phyloP scores from a whole-genome alignment of 306 rosid species.

The Lablab purpureus region DNA sequence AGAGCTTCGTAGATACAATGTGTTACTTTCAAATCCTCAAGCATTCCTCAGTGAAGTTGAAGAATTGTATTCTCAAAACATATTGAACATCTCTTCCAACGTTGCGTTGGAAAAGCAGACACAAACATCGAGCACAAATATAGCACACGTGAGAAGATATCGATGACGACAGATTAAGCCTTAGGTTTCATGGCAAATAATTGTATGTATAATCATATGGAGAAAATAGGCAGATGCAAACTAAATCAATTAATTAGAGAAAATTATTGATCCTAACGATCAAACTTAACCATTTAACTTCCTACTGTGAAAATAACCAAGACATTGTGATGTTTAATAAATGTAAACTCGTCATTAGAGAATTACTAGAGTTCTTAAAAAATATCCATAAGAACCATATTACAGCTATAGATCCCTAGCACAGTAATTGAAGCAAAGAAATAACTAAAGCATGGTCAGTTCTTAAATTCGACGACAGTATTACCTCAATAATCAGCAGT shows the following conservation, averaged over 20 bases:
- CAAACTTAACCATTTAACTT: conserved; percentile 31
- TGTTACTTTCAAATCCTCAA: conserved; percentile 26
- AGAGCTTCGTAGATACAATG: too few relatives aligned
- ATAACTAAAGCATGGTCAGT: conserved; percentile 46
- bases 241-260: background rate
- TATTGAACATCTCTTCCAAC: conserved; percentile 36
- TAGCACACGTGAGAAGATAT: conserved; percentile 17
- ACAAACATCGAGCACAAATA: conserved; percentile 17
- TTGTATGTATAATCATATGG: background rate
- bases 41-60: conserved; percentile 3
- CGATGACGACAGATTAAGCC: conserved; percentile 2
- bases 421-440: conserved; percentile 44
- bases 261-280: conserved; percentile 1
- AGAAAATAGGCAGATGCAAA: background rate
- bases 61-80: conserved; percentile 4
- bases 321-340: conserved; percentile 37
- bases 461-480: conserved; percentile 57
- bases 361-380: conserved; percentile 35
- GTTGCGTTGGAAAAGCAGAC: conserved; percentile 19
- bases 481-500: conserved; percentile 72
- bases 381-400: conserved; percentile 49
- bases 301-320: conserved; percentile 23
- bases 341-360: conserved; percentile 27
- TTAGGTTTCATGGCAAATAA: background rate
- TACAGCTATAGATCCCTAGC: conserved; percentile 53